Conservation (phyloP, 495 filamentous ascomycete genomes). For the Neurospora terricola region DNA sequence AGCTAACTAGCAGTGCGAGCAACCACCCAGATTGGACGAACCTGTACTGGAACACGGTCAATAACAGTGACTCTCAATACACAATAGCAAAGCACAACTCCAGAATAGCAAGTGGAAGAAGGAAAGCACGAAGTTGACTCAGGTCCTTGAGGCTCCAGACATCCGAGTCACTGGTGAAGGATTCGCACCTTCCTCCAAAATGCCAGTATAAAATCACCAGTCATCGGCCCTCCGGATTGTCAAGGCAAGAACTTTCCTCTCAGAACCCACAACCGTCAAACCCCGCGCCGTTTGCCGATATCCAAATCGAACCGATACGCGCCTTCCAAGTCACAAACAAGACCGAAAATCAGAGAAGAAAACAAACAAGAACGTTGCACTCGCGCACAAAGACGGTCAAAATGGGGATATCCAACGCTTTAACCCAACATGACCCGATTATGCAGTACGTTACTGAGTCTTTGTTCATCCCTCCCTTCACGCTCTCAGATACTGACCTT, state of each 20-base stretch:
- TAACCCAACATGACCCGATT: background rate
- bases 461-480: background rate
- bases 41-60: background rate
- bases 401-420: background rate
- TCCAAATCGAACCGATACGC: background rate
- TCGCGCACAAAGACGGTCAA: background rate
- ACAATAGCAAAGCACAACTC: background rate
- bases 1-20: no score
- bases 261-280: background rate
- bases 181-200: background rate
- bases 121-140: background rate
- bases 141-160: background rate
- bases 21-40: background rate
- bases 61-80: background rate
- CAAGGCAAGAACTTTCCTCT: background rate
- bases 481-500: background rate
- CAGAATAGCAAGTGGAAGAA: background rate
- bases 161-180: background rate
- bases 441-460: background rate
- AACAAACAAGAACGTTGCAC: background rate
- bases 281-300: background rate
- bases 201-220: background rate
- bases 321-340: background rate
- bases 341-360: background rate
- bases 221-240: background rate